phyloP scores from a whole-genome alignment of 2,329 filamentous ascomycete species.

The Trichoderma brevicompactum region DNA sequence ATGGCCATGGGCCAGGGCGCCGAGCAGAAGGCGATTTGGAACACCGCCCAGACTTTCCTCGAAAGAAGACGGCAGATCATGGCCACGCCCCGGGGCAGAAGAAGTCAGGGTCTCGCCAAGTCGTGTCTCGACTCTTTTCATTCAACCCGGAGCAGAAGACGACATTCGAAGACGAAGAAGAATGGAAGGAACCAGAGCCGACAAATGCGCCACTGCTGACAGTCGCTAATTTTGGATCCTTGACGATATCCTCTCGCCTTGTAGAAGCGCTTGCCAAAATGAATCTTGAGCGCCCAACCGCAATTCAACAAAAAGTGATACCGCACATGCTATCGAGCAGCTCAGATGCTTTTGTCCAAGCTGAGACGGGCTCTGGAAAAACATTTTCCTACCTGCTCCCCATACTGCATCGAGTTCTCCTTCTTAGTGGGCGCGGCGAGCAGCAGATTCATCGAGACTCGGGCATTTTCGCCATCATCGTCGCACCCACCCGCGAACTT shows the following conservation, averaged over 20 bases:
- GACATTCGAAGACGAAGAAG: constrained; percentile 53
- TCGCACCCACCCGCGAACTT: constrained; percentile 90
- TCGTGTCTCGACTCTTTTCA: constrained; percentile 91
- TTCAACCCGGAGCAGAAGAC: constrained; percentile 80
- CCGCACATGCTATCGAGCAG: constrained; percentile 78
- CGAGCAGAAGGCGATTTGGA: constrained; percentile 20
- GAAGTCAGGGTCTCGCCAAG: constrained; percentile 50
- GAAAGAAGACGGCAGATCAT: constrained; percentile 13
- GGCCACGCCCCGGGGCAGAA: constrained; percentile 24
- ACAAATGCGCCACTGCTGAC: constrained; percentile 89
- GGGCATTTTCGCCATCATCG: constrained; percentile 89
- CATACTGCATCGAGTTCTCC: constrained; percentile 84
- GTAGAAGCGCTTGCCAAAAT: constrained; percentile 87
- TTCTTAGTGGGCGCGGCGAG: constrained; percentile 65
- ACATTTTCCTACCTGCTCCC: constrained; percentile 94
- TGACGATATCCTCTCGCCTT: constrained; percentile 80
- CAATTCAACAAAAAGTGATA: constrained; percentile 90
- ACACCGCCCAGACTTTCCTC: neutral
- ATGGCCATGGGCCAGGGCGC: constrained; percentile 33
- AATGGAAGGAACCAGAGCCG: constrained; percentile 66
- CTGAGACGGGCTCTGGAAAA: constrained; percentile 96
- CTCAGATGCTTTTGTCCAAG: constrained; percentile 92
- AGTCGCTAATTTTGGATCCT: constrained; percentile 82
- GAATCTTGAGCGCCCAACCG: constrained; percentile 85
- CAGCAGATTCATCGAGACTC: constrained; percentile 76